Base-by-base conservation (phyloP, 768 basidiomycete species). In the Lactifluus rugatus region DNA sequence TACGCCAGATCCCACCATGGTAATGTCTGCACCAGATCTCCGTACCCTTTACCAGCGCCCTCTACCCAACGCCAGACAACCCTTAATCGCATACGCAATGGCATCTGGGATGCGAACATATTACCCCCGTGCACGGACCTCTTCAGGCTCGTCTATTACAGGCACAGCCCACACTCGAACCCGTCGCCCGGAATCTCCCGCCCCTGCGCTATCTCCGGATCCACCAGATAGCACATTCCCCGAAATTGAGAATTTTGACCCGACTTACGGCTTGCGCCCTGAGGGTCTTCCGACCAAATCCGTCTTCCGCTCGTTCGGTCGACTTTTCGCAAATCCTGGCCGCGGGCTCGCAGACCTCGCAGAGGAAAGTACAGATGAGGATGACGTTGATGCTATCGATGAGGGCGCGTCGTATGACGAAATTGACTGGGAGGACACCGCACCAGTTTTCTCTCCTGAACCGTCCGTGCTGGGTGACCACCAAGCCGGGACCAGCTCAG, bases 201-300 rank as follows among this genome's bases (percentile, higher is more conserved):
- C 5, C 75, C 63, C 61, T 16, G 28, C 64, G 13, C 50, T 61
- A 19, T 21, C 66, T 4, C 66, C 70, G 8, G 66, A 65, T 14
- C 65, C 65, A 1, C 63, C 70, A 23, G 63, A 64, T 36, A 64
- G 68, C 14, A 71, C 75, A 10, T 79, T 82, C 54, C 80, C 81
- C 19, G 81, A 81, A 34, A 75, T 93, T 32, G 93, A 96, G 72
- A 84, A 89, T 60, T 96, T 89, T 70, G 95, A 98, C 66, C 95
- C 93, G 0, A 97, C 95, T 0, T 97, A 99, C 67, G 95, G 95
- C 16, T 75, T 98, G 13, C 85, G 95, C 25, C 92, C 93, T 0
- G 94, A 97, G 67, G 89, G 90, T 2, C 75, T 95, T 2, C 93
- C 93, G 0, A 78, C 80, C 1, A 94, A 92, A 72, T 86, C 85